phyloP scores from a whole-genome alignment of 2,329 filamentous ascomycete genomes.

The Didymella glomerata region DNA sequence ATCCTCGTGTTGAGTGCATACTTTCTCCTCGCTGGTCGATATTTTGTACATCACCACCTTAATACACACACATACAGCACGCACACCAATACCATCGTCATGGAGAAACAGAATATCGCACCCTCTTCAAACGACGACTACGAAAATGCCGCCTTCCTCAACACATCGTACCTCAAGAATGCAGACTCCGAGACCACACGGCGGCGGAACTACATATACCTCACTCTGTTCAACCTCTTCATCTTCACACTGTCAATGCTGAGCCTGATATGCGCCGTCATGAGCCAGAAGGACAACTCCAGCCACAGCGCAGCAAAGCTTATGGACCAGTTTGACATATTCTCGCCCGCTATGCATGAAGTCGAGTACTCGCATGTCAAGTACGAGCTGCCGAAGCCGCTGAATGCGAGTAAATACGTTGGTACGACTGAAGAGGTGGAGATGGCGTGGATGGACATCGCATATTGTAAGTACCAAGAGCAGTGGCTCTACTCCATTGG shows the following conservation, averaged over 20 bases:
- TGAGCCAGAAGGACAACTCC: constrained; percentile 40
- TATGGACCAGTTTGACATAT: constrained; percentile 45
- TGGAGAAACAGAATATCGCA: constrained; percentile 41
- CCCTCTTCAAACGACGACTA: constrained; percentile 33
- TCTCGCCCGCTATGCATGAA: constrained; percentile 44
- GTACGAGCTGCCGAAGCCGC: constrained; percentile 40
- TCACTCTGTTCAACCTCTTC: constrained; percentile 47
- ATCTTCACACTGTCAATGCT: constrained; percentile 45
- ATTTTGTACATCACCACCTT: background rate
- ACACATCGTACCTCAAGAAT: constrained; percentile 29
- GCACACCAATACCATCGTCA: constrained; percentile 7
- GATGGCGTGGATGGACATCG: constrained; percentile 64
- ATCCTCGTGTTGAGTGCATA: constrained; percentile 25
- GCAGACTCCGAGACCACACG: constrained; percentile 30
- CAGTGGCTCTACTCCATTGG: background rate
- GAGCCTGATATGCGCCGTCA: constrained; percentile 42
- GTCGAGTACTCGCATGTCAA: constrained; percentile 39
- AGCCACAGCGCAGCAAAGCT: constrained; percentile 38
- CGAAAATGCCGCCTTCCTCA: constrained; percentile 44
- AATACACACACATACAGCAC: background rate
- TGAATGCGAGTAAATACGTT: constrained; percentile 56
- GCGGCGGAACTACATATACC: constrained; percentile 39
- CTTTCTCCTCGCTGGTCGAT: constrained; percentile 35
- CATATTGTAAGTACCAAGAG: constrained; percentile 50
- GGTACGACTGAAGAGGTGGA: constrained; percentile 66